Evolutionary conservation across 306 rosid species (phyloP), one percentile per base, ranked within the genome.

Genomic region (Gynostemma pentaphyllum): DNA sequence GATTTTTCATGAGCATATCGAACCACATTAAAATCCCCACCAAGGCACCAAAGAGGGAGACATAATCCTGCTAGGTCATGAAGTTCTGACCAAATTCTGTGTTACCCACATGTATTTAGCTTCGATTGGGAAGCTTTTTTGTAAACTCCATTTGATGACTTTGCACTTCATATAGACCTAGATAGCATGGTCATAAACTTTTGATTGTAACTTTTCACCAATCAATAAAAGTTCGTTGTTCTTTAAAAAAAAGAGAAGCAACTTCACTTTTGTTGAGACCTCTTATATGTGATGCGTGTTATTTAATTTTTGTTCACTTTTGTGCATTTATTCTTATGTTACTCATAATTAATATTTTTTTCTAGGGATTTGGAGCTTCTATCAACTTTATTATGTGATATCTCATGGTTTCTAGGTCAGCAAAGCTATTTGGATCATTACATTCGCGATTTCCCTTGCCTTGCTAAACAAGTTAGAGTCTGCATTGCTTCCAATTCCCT

Each of bases 341-440:
- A 36, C 36, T 59, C 19, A 3, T 59, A 12, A 13, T 44, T 42
- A 45, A 26, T 24, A 21, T 41, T 54, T 8, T 62, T 40, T 15
- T 18, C 23, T 15, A 91, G 98, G 89, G 98, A 91, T 77, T 75
- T 81, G 59, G 95, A 83, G 85, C 85, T 79, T 75, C 82, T 91
- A 68, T 86, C 87, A 34, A 71, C 72, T 79, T 80, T 88, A 37
- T 68, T 84, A 60, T 91, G 95, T 74, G 75, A 77, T 66, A 82
- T 88, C 72, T 91, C 92, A 55, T 76, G 81, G 69, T 82, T 75
- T 81, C 76, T 91, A 67, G 80, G 79, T 16, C 88, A 82, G 76
- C 83, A 71, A 64, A 79, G 79, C 80, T 91, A 88, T 81, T 55
- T 88, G 79, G 98, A 91, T 64, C 92, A 91, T 71, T 91, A 91